Percentiles rank a stretch among this genome's conserved stretches.
Evolutionary conservation across 306 rosid species (phyloP).

Genomic region (Trichosanthes cucumerina): DNA sequence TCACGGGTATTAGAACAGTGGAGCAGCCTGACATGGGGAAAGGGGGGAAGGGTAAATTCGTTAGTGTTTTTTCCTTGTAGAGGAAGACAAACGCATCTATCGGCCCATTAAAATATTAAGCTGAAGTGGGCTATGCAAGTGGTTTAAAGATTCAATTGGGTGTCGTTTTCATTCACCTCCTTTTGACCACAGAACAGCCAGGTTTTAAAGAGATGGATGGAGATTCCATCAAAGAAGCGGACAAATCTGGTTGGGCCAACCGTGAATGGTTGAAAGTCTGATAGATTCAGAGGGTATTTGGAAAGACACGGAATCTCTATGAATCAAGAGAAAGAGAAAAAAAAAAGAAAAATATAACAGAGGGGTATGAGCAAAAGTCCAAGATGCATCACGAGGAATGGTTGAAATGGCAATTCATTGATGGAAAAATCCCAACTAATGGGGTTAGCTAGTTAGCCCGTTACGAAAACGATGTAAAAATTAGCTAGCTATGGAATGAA

Average conservation of each 20-base stretch:
- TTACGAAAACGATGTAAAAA: background rate
- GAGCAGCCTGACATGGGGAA: constrained; percentile 27
- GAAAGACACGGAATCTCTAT: background rate
- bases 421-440: constrained; percentile 20
- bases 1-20: constrained; percentile 76
- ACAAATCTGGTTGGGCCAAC: background rate
- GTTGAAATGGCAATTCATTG: constrained; percentile 11
- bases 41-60: background rate
- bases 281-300: background rate
- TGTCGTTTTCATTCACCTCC: background rate
- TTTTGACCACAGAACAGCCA: background rate
- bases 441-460: background rate
- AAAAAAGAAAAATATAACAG: background rate
- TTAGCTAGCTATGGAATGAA: background rate
- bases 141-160: background rate
- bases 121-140: background rate
- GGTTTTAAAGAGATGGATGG: background rate
- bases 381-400: background rate
- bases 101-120: background rate
- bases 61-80: background rate
- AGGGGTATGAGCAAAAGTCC: background rate
- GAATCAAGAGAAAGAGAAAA: background rate
- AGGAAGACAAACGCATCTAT: background rate
- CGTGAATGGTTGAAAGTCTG: background rate
- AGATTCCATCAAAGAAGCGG: constrained; percentile 5